Base-by-base conservation (phyloP, 2,329 filamentous ascomycete species). In the Stagonosporopsis vannaccii region DNA sequence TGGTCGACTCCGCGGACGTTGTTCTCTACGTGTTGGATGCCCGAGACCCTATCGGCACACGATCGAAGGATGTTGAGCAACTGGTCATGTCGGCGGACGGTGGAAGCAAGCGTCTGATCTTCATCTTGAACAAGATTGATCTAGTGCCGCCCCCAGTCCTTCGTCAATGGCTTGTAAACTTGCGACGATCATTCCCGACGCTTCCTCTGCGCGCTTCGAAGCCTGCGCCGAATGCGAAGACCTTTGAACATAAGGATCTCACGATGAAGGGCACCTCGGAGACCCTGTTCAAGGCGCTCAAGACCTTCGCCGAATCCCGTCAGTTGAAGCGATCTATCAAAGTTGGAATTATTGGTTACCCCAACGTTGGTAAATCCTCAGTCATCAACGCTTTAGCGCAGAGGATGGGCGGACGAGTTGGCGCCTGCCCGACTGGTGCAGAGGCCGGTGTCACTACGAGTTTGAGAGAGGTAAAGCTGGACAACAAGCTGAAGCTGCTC, bases 111-210 rank as follows among this genome's bases (percentile, higher is more conserved):
- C 86, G 93, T 48, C 83, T 97, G 56, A 96, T 97, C 58, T 86
- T 97, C 56, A 86, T 97, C 55, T 82, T 97, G 65, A 97, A 97
- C 87, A 97, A 97, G 85, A 93, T 96, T 74, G 93, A 97, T 75
- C 84, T 97, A 53, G 85, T 97, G 41, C 93, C 93, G 2, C 87
- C 91, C 20, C 83, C 87, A 42, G 90, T 94, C 12, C 86, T 97
- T 40, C 91, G 91, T 74, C 87, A 84, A 69, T 97, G 93, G 93
- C 86, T 97, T 63, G 78, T 85, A 56, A 87, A 97, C 77, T 85
- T 97, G 61, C 89, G 92, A 59, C 87, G 91, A 64, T 96, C 90
- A 75, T 97, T 97, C 82, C 93, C 93, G 26, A 96, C 93, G 6
- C 83, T 97, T 32, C 93, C 93, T 20, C 87, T 97, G 48, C 90